Evolutionary conservation across 371 early-diverging fungal genomes (phyloP), one percentile per base, ranked within the genome.

Genomic region (Fennellomyces sp.): DNA sequence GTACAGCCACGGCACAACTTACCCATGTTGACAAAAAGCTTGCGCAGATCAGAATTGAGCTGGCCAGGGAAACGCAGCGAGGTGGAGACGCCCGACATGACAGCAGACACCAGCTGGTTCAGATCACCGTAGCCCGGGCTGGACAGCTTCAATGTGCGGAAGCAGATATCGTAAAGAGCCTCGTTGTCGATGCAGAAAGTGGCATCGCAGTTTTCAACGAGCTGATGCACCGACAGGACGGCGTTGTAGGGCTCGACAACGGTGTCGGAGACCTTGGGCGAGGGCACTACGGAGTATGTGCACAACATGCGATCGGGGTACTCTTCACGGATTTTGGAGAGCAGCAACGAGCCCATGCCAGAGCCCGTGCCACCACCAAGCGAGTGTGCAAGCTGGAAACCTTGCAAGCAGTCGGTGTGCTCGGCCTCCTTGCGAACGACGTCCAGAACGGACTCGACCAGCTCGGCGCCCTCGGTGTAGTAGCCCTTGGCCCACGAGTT

Each of bases 151-250:
- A 94, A 78, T 21, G 92, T 92, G 60, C 88, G 83, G 69, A 83
- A 81, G 76, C 94, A 94, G 58, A 94, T 94, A 65, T 93, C 87
- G 68, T 92, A 92, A 29, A 94, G 75, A 23, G 94, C 98, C 75
- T 98, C 97, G 84, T 98, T 98, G 76, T 98, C 98, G 60, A 98
- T 95, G 79, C 96, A 96, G 86, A 97, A 98, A 33, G 97, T 95
- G 72, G 91, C 91, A 78, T 94, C 94, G 53, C 91, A 85, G 83
- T 94, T 91, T 68, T 94, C 94, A 30, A 93, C 92, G 47, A 93
- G 75, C 73, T 92, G 92, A 69, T 93, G 93, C 36, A 91, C 88
- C 52, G 90, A 84, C 53, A 94, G 84, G 2, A 89, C 89, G 29
- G 94, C 93, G 72, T 94, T 94, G 76, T 94, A 94, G 19, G 94